Conservation (phyloP, 192 early-diverging fungal species). For the Coemansia sp. region DNA sequence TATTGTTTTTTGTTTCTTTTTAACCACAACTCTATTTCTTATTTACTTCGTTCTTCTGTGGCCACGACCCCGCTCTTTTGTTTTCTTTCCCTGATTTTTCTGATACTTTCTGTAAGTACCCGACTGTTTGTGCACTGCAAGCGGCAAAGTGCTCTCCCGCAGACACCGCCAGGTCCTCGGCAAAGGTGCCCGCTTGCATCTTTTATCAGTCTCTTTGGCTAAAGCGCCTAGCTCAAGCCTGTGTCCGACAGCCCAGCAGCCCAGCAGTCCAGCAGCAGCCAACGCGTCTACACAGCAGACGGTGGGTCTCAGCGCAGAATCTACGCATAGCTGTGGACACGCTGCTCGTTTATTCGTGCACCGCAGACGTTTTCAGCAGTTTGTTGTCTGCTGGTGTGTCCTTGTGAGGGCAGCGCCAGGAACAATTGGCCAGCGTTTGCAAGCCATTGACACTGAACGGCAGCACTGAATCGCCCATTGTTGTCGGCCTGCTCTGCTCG, state of each 20-base stretch:
- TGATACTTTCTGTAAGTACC: background rate
- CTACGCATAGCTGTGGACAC: background rate
- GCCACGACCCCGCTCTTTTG: background rate
- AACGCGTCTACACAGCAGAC: too few species aligned
- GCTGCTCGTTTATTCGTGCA: background rate
- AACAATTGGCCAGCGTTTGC: background rate
- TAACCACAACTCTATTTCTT: background rate
- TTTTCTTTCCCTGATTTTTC: background rate
- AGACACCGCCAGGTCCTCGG: background rate
- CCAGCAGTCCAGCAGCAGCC: too few species aligned
- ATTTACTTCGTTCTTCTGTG: too few species aligned
- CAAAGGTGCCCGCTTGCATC: background rate
- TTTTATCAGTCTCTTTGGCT: background rate
- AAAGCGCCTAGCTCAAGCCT: background rate
- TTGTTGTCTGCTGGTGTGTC: background rate
- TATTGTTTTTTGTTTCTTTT: background rate
- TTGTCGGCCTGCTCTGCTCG: background rate
- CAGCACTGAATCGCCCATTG: background rate
- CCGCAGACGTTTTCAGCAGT: background rate
- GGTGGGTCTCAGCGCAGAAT: too few species aligned
- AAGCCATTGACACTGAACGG: background rate
- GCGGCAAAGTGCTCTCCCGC: background rate
- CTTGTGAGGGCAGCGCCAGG: background rate
- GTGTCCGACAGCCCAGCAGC: background rate
- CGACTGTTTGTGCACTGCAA: background rate